phyloP scores from a whole-genome alignment of 495 filamentous ascomycete species.

The Aspergillus cavernicola region DNA sequence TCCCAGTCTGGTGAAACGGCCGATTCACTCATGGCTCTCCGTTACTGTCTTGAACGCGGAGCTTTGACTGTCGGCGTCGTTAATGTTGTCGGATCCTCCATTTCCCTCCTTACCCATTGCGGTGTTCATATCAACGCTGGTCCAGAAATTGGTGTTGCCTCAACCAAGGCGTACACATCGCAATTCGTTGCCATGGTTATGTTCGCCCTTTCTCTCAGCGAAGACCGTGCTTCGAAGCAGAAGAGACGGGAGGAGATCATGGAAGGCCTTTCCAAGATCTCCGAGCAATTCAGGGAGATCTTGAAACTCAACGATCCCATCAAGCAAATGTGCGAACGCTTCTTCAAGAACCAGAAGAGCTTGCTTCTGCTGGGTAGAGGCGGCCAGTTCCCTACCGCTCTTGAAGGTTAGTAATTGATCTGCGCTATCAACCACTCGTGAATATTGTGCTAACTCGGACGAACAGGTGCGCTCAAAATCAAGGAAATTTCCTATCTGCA shows the following conservation, averaged over 20 bases:
- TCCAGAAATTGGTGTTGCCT: conserved; percentile 97
- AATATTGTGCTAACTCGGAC: conserved; percentile 12
- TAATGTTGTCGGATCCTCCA: conserved; percentile 96
- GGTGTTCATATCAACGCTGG: conserved; percentile 99
- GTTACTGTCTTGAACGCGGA: conserved; percentile 95
- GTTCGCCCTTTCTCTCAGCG: conserved; percentile 93
- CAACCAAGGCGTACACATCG: conserved; percentile 98
- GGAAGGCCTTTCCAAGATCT: conserved; percentile 82
- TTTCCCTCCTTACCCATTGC: conserved; percentile 96
- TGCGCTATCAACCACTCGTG: background rate
- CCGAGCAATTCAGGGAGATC: conserved; percentile 86
- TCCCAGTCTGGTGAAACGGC: conserved; percentile 98
- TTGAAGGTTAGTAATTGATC: conserved; percentile 63
- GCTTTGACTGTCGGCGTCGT: conserved; percentile 96
- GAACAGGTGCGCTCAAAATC: conserved; percentile 84
- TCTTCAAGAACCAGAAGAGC: conserved; percentile 95
- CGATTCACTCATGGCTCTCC: conserved; percentile 94
- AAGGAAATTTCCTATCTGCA: conserved; percentile 99
- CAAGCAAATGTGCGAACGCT: conserved; percentile 85
- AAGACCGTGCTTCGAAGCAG: conserved; percentile 93
- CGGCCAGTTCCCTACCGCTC: conserved; percentile 92
- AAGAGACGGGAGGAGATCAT: conserved; percentile 95
- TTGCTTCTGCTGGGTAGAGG: conserved; percentile 89
- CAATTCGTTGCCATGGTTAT: conserved; percentile 99
- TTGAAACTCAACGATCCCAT: conserved; percentile 87